Evolutionary conservation across 768 basidiomycete genomes (phyloP).

Genomic region (Lanmaoa pseudosensibilis): DNA sequence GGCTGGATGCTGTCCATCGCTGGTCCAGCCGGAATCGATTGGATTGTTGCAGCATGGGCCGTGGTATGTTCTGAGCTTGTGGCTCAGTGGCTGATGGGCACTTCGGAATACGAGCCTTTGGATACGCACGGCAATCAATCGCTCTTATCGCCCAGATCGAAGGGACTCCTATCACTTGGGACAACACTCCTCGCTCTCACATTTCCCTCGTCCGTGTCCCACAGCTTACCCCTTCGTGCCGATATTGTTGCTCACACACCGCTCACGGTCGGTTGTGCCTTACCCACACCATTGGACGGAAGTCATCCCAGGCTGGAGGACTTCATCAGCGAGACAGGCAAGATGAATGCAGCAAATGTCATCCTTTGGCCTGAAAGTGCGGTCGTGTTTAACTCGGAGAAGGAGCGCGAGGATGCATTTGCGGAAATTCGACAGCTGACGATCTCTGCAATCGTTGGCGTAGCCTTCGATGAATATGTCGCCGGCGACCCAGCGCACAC

Average conservation of each 20-base stretch:
- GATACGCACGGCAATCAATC: background rate
- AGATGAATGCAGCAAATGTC: slow-evolving; percentile 51
- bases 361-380: slow-evolving; percentile 84
- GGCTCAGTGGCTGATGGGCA: slow-evolving; percentile 59
- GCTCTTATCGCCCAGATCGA: slow-evolving; percentile 22
- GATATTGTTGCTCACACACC: slow-evolving; percentile 47
- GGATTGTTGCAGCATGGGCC: slow-evolving; percentile 76
- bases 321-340: slow-evolving; percentile 58
- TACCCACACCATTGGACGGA: slow-evolving; percentile 50
- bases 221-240: slow-evolving; percentile 39
- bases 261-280: slow-evolving; percentile 62
- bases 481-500: slow-evolving; percentile 40
- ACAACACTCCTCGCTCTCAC: slow-evolving; percentile 45
- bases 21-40: slow-evolving; percentile 67
- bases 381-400: slow-evolving; percentile 55
- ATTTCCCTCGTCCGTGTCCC: slow-evolving; percentile 54
- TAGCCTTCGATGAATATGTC: slow-evolving; percentile 69
- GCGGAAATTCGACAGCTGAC: slow-evolving; percentile 35
- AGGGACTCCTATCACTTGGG: slow-evolving; percentile 38
- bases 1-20: slow-evolving; percentile 58
- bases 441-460: slow-evolving; percentile 51
- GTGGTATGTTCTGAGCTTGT: slow-evolving; percentile 56
- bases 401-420: slow-evolving; percentile 53
- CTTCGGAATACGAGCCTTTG: slow-evolving; percentile 16
- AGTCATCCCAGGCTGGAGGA: slow-evolving; percentile 52